Percentiles rank a stretch among this genome's conserved stretches.
These are phyloP conservation scores for Neospermospora avenae DNA, from an alignment of 2,329 filamentous ascomycete genomes.

Conservation along the genomic window DNA sequence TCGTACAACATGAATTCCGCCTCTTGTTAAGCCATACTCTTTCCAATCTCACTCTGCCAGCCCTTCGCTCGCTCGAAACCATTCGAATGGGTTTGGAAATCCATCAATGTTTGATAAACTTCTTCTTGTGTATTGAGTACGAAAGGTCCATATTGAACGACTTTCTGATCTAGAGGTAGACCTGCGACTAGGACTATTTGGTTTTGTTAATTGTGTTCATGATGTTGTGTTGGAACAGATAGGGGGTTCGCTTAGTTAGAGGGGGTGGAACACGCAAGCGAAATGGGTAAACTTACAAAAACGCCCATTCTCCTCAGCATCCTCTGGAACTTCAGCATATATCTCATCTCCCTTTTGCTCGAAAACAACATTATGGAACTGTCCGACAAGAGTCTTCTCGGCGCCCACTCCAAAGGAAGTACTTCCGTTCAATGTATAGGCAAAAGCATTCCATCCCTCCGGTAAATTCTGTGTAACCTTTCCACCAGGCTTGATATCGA, in stretches of 20 bases:
- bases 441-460: slow-evolving; percentile 82
- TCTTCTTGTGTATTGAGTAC: slow-evolving; percentile 71
- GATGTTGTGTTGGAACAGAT: too few relatives aligned
- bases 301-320: slow-evolving; percentile 51
- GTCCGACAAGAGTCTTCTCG: slow-evolving; percentile 51
- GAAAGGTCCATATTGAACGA: slow-evolving; percentile 84
- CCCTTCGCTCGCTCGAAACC: slow-evolving; percentile 76
- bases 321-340: slow-evolving; percentile 64
- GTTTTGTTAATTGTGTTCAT: background rate
- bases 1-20: too few relatives aligned
- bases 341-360: slow-evolving; percentile 74
- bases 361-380: slow-evolving; percentile 89
- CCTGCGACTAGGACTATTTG: slow-evolving; percentile 67
- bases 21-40: slow-evolving; percentile 38
- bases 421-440: slow-evolving; percentile 76
- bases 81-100: slow-evolving; percentile 70
- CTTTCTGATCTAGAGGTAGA: slow-evolving; percentile 72
- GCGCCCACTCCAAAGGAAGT: slow-evolving; percentile 57
- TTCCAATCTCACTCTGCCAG: slow-evolving; percentile 86
- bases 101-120: slow-evolving; percentile 71
- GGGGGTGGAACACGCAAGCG: background rate
- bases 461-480: slow-evolving; percentile 73
- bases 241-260: background rate
- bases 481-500: slow-evolving; percentile 76
- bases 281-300: slow-evolving; percentile 38